Percentiles rank a stretch among this genome's conserved stretches.
These are phyloP conservation scores for Hypomyces perniciosus DNA, from an alignment of 2,329 filamentous ascomycete genomes.

Conservation along the genomic window DNA sequence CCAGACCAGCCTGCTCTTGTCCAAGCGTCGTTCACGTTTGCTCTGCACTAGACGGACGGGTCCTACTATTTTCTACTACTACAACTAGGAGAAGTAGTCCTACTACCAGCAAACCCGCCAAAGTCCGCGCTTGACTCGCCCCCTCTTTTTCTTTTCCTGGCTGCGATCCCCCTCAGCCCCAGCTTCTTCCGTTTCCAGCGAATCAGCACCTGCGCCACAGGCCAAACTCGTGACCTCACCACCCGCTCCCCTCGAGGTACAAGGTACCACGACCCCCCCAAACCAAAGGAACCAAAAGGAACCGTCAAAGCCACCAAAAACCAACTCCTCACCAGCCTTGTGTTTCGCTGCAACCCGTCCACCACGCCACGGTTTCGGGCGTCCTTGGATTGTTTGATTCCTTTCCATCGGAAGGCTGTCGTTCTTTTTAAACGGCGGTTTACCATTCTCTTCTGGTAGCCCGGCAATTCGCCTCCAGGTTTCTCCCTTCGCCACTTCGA, in stretches of 20 bases:
- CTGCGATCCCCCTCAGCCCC: not conserved
- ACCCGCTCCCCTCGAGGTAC: conserved; percentile 14
- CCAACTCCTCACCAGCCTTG: conserved; percentile 6
- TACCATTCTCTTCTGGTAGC: conserved; percentile 5
- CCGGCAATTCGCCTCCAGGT: not conserved
- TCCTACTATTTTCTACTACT: not conserved
- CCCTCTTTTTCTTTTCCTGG: conserved; percentile 1
- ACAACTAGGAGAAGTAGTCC: too few relatives aligned
- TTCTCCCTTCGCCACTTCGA: not conserved
- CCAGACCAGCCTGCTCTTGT: not conserved
- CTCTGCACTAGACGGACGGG: not conserved
- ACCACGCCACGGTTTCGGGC: not conserved
- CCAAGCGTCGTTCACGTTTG: not conserved
- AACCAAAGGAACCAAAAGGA: conserved; percentile 8
- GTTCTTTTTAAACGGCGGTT: conserved; percentile 9
- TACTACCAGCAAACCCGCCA: conserved; percentile 1
- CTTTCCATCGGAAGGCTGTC: conserved; percentile 7
- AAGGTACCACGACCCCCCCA: conserved; percentile 6
- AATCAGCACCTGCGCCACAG: conserved; percentile 16
- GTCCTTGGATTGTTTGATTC: conserved; percentile 3
- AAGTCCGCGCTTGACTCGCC: conserved; percentile 6
- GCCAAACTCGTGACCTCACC: conserved; percentile 23
- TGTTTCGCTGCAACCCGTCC: conserved; percentile 12
- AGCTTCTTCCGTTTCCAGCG: conserved; percentile 6
- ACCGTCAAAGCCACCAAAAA: conserved; percentile 7